Evolutionary conservation across 140 eudicot genomes (phyloP), one percentile per base, ranked within the genome.

Genomic region (Senecio squalidus): DNA sequence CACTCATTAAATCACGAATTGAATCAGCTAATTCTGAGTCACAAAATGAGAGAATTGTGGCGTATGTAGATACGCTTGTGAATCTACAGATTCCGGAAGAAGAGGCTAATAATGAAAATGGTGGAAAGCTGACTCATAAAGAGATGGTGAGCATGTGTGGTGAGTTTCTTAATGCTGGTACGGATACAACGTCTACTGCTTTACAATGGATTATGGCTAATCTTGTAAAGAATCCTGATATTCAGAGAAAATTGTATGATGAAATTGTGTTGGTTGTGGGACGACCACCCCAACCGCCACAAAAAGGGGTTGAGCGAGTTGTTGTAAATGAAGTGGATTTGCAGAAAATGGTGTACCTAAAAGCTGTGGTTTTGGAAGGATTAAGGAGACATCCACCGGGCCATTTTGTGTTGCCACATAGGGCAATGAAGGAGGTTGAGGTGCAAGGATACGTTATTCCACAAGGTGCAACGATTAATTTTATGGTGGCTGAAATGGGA

Each of bases 401-500:
- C 3, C 73, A 45, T 45, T 57, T 56, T 8, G 57, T 67, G 41
- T 9, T 67, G 10, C 73, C 58, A 0, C 73, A 67, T 30, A 55
- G 65, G 26, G 73, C 22, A 1, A 15, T 9, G 14, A 56, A 67
- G 13, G 65, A 67, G 29, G 58, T 45, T 0, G 71, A 79, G 31
- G 26, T 86, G 71, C 74, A 70, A 5, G 86, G 89, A 1, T 70
- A 72, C 29, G 2, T 10, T 25, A 53, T 86, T 31, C 95, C 95
- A 0, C 41, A 63, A n/a, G 71, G 82, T 36, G 78, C 82, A 0
- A 20, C 49, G 0, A 60, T 86, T 38, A 80, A 78, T 58, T 83
- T 86, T 61, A 68, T 69, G 81, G 78, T 80, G 59, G 82, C 83
- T 27, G 89, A 78, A 24, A 77, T 86, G 83, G 83, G 82, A 43